phyloP scores from a whole-genome alignment of 805 yeast genomes.

The Cyberlindnera lachancei region DNA sequence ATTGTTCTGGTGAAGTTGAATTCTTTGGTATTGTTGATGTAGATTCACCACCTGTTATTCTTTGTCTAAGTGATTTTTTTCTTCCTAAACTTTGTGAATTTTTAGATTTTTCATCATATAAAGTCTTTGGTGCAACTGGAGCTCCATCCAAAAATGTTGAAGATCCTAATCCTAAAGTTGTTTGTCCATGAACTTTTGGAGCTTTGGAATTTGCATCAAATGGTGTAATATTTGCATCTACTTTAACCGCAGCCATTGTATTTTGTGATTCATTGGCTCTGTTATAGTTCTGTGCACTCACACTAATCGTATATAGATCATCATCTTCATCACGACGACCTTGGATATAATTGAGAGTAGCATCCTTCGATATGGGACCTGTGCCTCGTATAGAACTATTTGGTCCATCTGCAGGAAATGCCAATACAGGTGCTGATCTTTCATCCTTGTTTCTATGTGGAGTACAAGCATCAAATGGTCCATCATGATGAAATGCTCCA shows the following conservation, averaged over 20 bases:
- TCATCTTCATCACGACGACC: constrained; percentile 58
- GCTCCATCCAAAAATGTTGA: constrained; percentile 94
- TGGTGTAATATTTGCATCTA: constrained; percentile 42
- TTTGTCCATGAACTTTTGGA: constrained; percentile 74
- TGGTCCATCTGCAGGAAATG: constrained; percentile 95
- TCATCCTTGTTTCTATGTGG: constrained; percentile 85
- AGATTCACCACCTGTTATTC: constrained; percentile 30
- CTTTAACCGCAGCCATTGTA: constrained; percentile 38
- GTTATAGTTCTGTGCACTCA: constrained; percentile 6
- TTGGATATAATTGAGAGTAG: constrained; percentile 67
- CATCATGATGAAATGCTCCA: constrained; percentile 95
- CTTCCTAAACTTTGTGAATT: constrained; percentile 51
- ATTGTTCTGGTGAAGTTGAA: too few relatives aligned
- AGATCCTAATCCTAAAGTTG: constrained; percentile 84
- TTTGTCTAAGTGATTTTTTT: constrained; percentile 76
- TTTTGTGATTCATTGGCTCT: constrained; percentile 11
- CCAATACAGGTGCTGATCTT: constrained; percentile 82
- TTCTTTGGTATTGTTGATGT: too few relatives aligned
- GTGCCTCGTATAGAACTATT: constrained; percentile 75
- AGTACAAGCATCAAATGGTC: constrained; percentile 97
- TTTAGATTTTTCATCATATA: constrained; percentile 28
- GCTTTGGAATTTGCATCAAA: constrained; percentile 68
- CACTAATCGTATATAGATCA: constrained; percentile 21
- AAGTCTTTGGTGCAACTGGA: constrained; percentile 63
- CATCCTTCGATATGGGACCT: constrained; percentile 48